Evolutionary conservation across 768 basidiomycete genomes (phyloP).

Genomic region (Macrolepiota albuminosa): DNA sequence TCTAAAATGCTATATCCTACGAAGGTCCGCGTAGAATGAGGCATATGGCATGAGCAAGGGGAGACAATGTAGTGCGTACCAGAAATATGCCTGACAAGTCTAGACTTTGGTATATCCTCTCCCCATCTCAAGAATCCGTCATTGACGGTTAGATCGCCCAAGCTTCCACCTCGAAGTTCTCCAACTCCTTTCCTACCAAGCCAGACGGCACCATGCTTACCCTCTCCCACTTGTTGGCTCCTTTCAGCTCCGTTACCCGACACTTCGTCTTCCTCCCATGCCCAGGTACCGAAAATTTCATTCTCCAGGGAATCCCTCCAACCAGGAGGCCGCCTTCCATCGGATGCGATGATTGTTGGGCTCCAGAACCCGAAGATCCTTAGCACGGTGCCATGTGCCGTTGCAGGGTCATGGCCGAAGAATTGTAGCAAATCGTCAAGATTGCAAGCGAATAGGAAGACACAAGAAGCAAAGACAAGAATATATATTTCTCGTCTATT

Average conservation of each 20-base stretch:
- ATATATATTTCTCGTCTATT: conserved; percentile 72
- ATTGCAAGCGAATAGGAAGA: conserved; percentile 73
- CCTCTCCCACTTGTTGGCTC: conserved; percentile 36
- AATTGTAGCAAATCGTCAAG: conserved; percentile 58
- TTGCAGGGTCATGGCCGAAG: conserved; percentile 39
- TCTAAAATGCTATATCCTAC: conserved; percentile 83
- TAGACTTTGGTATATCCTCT: conserved; percentile 48
- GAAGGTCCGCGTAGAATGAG: not conserved
- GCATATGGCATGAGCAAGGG: not conserved
- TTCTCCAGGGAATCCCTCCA: conserved; percentile 57
- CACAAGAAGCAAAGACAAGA: conserved; percentile 56
- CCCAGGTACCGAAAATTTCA: conserved; percentile 67
- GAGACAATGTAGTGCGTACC: conserved; percentile 35
- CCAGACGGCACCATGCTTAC: conserved; percentile 43
- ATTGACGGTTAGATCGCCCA: conserved; percentile 38
- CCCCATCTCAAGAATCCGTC: conserved; percentile 56
- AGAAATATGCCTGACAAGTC: conserved; percentile 57
- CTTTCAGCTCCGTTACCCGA: conserved; percentile 51
- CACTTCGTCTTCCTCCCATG: conserved; percentile 56
- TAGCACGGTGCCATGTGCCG: conserved; percentile 32
- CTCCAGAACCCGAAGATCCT: conserved; percentile 35
- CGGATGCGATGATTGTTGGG: conserved; percentile 30
- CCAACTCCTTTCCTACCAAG: conserved; percentile 27
- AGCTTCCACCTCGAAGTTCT: conserved; percentile 18
- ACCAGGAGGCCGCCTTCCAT: conserved; percentile 45